A percentile compares a stretch with the other conserved stretches of the same genome.
phyloP scores from a whole-genome alignment of 2,329 filamentous ascomycete species.

The Hymenoscyphus linearis region DNA sequence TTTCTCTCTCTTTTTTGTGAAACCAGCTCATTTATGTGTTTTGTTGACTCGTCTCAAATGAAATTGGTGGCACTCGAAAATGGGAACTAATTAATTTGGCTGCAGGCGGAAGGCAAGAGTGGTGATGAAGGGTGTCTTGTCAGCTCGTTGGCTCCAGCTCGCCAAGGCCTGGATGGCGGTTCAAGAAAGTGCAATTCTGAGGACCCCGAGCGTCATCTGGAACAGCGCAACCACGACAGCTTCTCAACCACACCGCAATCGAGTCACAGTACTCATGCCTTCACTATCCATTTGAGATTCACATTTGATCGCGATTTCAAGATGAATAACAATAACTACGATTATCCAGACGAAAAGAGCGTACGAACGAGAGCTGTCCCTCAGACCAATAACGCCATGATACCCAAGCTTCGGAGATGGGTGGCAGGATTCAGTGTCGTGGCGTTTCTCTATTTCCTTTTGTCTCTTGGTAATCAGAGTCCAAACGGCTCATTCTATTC shows the following conservation, averaged over 20 bases:
- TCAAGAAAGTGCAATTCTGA: background rate
- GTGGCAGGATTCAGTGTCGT: slow-evolving; percentile 18
- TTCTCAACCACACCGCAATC: background rate
- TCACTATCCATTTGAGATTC: background rate
- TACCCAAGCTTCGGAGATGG: slow-evolving; percentile 16
- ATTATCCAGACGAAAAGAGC: background rate
- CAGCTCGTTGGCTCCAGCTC: background rate
- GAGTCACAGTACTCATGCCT: background rate
- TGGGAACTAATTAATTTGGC: background rate
- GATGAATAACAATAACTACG: background rate
- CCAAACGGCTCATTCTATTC: background rate
- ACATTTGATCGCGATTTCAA: background rate
- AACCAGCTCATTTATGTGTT: background rate
- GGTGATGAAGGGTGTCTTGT: background rate
- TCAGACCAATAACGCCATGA: slow-evolving; percentile 6
- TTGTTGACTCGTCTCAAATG: background rate
- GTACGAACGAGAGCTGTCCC: background rate
- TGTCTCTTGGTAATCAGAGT: background rate
- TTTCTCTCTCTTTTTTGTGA: background rate
- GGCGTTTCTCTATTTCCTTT: slow-evolving; percentile 23
- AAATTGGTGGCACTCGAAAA: background rate
- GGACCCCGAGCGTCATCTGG: background rate
- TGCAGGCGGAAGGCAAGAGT: background rate
- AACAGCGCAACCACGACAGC: background rate
- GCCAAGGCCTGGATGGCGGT: background rate